Base-by-base conservation (phyloP, 1,284 basidiomycete genomes). In the Moesziomyces antarcticus region DNA sequence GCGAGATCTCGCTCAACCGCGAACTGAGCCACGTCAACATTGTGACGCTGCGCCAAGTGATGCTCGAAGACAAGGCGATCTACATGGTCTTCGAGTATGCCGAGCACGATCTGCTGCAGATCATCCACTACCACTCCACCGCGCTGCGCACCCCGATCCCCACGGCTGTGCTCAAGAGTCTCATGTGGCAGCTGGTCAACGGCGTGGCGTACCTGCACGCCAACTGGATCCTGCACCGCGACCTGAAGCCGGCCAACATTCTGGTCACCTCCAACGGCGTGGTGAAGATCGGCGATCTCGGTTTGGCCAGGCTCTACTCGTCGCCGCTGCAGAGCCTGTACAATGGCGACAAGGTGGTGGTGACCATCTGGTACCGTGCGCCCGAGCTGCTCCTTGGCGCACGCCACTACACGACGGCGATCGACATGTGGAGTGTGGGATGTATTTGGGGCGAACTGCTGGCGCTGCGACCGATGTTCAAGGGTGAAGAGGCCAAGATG, bases 241-340 rank as follows among this genome's bases (percentile, higher is more conserved):
- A 99, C 84, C 89, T 99, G 69, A 99, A 99, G 85, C 97, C 97
- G 0, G 97, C 97, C 24, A 99, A 99, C 82, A 98, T 99, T 83
- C 91, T 99, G 54, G 93, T 99, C 56, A 97, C 91, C 14, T 89
- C 91, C 5, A 82, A 85, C 13, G 97, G 97, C 0, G 89, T 94
- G 18, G 95, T 99, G 82, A 99, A 99, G 86, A 98, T 99, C 52
- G 97, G 95, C 18, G 97, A 99, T 85, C 87, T 99, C 1, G 97
- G 97, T 35, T 88, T 99, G 8, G 97, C 97, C 0, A 89, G 97
- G 41, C 87, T 98, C 8, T 91, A 91, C 53, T 90, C 92, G 72
- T 89, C 92, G 57, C 94, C 94, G 3, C 87, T 97, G 0, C 92
- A 94, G 79, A 91, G 92, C 0, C 87, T 97, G 2, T 87, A 86